These are phyloP conservation scores for Takashimella koratensis DNA, from an alignment of 1,284 basidiomycete species.

Conservation along the genomic window DNA sequence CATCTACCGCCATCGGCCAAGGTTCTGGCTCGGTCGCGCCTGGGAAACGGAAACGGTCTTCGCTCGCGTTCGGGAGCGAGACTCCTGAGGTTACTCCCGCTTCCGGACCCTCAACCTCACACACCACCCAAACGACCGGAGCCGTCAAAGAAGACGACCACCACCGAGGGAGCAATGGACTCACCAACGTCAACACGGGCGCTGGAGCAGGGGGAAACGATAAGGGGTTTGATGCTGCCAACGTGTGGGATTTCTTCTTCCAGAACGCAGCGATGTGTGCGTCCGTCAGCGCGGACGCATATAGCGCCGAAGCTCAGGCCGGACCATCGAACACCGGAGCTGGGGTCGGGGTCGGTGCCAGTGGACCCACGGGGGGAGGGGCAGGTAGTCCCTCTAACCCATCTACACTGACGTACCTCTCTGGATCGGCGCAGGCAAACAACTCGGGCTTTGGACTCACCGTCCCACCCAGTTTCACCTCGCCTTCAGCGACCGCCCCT, in stretches of 20 bases:
- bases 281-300: too few relatives aligned
- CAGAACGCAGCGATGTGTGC: neutral
- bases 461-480: slow-evolving; percentile 6
- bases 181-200: neutral
- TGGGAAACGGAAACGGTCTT: slow-evolving; percentile 28
- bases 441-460: slow-evolving; percentile 16
- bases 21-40: neutral
- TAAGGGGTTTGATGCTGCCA: neutral
- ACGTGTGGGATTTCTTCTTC: neutral
- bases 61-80: neutral
- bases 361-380: too few relatives aligned
- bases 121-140: neutral
- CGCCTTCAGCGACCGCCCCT: neutral
- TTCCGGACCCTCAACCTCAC: neutral
- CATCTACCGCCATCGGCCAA: slow-evolving; percentile 1
- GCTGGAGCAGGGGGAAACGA: too few relatives aligned
- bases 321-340: too few relatives aligned
- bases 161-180: neutral
- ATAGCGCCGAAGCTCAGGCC: too few relatives aligned
- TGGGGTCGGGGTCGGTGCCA: too few relatives aligned
- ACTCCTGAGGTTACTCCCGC: neutral
- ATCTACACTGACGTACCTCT: neutral
- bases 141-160: too few relatives aligned
- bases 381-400: too few relatives aligned
- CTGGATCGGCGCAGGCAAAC: neutral